Conservation (phyloP, 2,329 filamentous ascomycete species). For the Fusarium heterosporum region DNA sequence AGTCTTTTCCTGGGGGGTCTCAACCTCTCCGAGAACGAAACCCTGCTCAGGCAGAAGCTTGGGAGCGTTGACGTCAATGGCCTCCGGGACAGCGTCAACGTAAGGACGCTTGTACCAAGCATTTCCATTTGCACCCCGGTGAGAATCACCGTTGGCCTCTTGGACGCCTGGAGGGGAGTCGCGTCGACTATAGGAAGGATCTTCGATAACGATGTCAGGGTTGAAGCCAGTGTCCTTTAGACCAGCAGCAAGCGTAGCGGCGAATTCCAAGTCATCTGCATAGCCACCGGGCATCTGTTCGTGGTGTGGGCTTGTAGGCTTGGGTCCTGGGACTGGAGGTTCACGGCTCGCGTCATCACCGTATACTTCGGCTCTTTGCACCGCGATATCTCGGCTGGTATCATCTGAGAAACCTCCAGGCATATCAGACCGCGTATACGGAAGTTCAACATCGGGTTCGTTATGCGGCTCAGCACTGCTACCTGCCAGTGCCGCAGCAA, state of each 20-base stretch:
- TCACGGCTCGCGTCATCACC: conserved; percentile 57
- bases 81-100: conserved; percentile 60
- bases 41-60: conserved; percentile 53
- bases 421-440: conserved; percentile 19
- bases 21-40: conserved; percentile 62
- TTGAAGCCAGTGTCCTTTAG: conserved; percentile 77
- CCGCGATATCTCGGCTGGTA: conserved; percentile 33
- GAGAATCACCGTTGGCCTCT: conserved; percentile 54
- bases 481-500: conserved; percentile 63
- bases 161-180: conserved; percentile 72
- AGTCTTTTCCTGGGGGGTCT: conserved; percentile 54
- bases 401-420: conserved; percentile 33
- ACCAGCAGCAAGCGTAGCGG: conserved; percentile 75
- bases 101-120: conserved; percentile 62
- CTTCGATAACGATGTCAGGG: conserved; percentile 75
- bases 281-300: conserved; percentile 73
- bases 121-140: conserved; percentile 52
- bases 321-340: conserved; percentile 68
- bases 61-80: conserved; percentile 50
- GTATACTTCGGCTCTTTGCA: conserved; percentile 40
- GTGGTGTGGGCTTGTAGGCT: conserved; percentile 61
- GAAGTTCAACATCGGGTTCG: conserved; percentile 47
- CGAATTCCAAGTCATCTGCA: conserved; percentile 75
- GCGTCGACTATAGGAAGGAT: conserved; percentile 71
- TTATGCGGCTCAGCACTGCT: conserved; percentile 54